A percentile compares a stretch with the other conserved stretches of the same genome.
These are phyloP conservation scores for Fomitopsis palustris DNA, from an alignment of 1,284 basidiomycete species.

Conservation along the genomic window DNA sequence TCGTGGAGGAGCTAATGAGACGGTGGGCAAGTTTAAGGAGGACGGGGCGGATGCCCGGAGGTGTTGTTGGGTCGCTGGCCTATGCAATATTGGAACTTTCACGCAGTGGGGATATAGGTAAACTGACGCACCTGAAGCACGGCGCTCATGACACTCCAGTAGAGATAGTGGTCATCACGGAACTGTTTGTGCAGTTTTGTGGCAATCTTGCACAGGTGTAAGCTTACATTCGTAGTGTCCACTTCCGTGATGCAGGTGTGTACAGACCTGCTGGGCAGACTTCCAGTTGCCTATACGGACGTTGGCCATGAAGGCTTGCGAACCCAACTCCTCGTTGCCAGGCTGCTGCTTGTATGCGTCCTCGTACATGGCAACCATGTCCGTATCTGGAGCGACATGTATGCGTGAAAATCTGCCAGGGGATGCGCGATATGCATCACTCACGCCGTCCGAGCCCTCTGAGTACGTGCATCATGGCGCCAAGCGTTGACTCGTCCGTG, in stretches of 20 bases:
- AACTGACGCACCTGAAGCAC: slow-evolving; percentile 62
- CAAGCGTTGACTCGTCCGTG: slow-evolving; percentile 66
- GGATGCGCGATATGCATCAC: slow-evolving; percentile 23
- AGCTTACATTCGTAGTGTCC: not conserved
- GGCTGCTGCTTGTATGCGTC: slow-evolving; percentile 78
- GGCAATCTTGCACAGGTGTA: slow-evolving; percentile 45
- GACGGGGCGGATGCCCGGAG: slow-evolving; percentile 56
- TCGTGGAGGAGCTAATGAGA: slow-evolving; percentile 56
- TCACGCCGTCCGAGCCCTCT: slow-evolving; percentile 71
- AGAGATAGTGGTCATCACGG: slow-evolving; percentile 74
- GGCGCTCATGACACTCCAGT: slow-evolving; percentile 79
- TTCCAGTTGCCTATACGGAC: slow-evolving; percentile 77
- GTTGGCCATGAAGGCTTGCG: slow-evolving; percentile 82
- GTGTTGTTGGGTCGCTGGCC: slow-evolving; percentile 63
- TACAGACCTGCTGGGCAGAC: slow-evolving; percentile 67
- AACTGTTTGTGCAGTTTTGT: slow-evolving; percentile 77
- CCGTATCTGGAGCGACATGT: slow-evolving; percentile 55
- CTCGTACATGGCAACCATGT: slow-evolving; percentile 78
- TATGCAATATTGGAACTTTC: slow-evolving; percentile 23
- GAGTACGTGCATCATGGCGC: slow-evolving; percentile 79
- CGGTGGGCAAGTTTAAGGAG: slow-evolving; percentile 72
- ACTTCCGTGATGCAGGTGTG: not conserved
- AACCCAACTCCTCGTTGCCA: slow-evolving; percentile 74
- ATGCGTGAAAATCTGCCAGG: not conserved
- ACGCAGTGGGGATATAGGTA: not conserved